phyloP scores from a whole-genome alignment of 2,329 filamentous ascomycete species.

The Botrytis fragariae region DNA sequence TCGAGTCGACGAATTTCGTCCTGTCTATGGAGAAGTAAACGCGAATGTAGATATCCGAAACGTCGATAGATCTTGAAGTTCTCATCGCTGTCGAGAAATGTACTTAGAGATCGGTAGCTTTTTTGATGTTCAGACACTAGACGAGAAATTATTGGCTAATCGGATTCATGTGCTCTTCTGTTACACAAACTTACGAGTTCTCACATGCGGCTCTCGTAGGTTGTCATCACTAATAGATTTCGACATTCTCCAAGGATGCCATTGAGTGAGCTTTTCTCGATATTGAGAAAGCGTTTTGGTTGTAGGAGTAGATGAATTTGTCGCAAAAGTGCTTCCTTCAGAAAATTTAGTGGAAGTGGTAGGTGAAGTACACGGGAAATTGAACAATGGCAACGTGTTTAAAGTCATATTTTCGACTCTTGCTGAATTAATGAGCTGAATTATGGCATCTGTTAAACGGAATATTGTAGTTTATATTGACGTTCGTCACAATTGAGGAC shows the following conservation, averaged over 20 bases:
- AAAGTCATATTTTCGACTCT: not conserved
- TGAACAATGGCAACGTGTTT: not conserved
- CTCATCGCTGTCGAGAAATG: slow-evolving; percentile 44
- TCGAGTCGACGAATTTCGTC: slow-evolving; percentile 29
- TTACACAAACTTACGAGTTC: slow-evolving; percentile 8
- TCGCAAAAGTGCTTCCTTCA: not conserved
- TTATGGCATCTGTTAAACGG: not conserved
- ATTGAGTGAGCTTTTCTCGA: not conserved
- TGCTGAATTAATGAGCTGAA: not conserved
- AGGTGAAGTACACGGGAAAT: not conserved
- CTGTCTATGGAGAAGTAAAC: slow-evolving; percentile 37
- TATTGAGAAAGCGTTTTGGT: not conserved
- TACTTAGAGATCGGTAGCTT: slow-evolving; percentile 42
- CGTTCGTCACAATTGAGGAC: too few relatives aligned
- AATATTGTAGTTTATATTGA: not conserved
- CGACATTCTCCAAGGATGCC: not conserved
- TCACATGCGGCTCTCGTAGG: not conserved
- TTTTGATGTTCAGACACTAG: slow-evolving; percentile 25
- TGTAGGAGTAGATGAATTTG: not conserved
- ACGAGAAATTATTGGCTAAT: not conserved
- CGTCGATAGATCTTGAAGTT: slow-evolving; percentile 44
- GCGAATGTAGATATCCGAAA: slow-evolving; percentile 43
- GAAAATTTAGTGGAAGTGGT: not conserved
- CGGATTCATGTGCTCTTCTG: too few relatives aligned
- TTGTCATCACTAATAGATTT: not conserved